phyloP scores from a whole-genome alignment of 352 stramenopile genomes.

The Phytophthora aleatoria region DNA sequence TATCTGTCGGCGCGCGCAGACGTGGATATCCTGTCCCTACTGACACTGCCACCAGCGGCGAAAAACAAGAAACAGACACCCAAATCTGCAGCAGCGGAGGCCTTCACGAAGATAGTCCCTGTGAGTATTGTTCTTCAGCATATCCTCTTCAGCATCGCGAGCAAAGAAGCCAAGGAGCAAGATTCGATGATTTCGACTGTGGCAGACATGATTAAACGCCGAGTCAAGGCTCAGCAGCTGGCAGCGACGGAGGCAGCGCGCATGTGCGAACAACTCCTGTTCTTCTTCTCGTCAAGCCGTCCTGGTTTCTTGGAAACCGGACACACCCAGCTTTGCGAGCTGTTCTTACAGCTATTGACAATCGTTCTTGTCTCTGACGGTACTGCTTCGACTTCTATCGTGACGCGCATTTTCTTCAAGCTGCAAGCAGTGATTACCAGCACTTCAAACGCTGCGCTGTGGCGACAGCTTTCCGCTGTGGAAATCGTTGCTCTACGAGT shows the following conservation, averaged over 20 bases:
- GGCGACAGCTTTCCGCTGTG: slow-evolving; percentile 39
- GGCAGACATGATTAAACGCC: slow-evolving; percentile 18
- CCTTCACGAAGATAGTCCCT: slow-evolving; percentile 29
- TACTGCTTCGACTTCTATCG: neutral
- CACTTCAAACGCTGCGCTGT: slow-evolving; percentile 14
- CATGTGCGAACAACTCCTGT: slow-evolving; percentile 59
- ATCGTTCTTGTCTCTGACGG: slow-evolving; percentile 33
- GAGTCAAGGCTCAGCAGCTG: slow-evolving; percentile 14
- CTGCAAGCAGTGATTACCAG: slow-evolving; percentile 25
- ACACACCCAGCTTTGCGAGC: slow-evolving; percentile 33
- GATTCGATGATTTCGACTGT: slow-evolving; percentile 19
- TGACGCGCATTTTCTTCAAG: slow-evolving; percentile 48
- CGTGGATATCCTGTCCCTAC: slow-evolving; percentile 45
- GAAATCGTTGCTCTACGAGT: slow-evolving; percentile 38
- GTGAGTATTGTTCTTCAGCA: slow-evolving; percentile 35
- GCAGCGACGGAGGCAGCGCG: slow-evolving; percentile 28
- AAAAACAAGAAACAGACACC: slow-evolving; percentile 23
- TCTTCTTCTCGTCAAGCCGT: slow-evolving; percentile 37
- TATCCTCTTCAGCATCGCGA: slow-evolving; percentile 28
- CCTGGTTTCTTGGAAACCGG: neutral
- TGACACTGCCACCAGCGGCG: slow-evolving; percentile 21
- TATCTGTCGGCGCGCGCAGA: slow-evolving; percentile 56
- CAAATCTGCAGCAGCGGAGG: slow-evolving; percentile 6
- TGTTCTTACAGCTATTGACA: slow-evolving; percentile 44
- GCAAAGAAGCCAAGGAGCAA: slow-evolving; percentile 25